Conservation (phyloP, 805 yeast species). For the Ogataea pini region DNA sequence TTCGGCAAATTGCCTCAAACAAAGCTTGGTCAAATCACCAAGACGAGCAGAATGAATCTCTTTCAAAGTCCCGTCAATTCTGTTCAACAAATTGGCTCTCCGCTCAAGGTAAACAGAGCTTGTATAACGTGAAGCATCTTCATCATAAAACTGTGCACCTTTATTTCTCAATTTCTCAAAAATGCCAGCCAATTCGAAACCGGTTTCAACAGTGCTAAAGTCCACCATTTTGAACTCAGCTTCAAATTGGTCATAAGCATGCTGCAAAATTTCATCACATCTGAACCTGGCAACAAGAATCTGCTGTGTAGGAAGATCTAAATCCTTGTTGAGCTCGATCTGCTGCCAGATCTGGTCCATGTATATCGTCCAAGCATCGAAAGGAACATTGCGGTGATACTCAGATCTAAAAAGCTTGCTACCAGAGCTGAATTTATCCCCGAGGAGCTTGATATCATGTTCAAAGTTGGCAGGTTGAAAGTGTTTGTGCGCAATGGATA, state of each 20-base stretch:
- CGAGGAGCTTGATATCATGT: conserved; percentile 59
- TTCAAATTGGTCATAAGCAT: conserved; percentile 48
- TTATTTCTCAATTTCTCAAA: conserved; percentile 46
- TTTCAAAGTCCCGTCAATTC: conserved; percentile 48
- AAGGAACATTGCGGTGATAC: conserved; percentile 84
- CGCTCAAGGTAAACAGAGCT: conserved; percentile 66
- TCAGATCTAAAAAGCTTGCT: conserved; percentile 57
- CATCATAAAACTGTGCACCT: conserved; percentile 59
- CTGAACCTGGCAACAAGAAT: conserved; percentile 90
- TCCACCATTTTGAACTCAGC: conserved; percentile 31
- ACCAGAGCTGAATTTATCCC: conserved; percentile 54
- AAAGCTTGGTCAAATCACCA: conserved; percentile 35
- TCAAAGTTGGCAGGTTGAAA: conserved; percentile 73
- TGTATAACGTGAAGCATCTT: conserved; percentile 75
- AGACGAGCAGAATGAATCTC: conserved; percentile 47
- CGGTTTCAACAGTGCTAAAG: conserved; percentile 29
- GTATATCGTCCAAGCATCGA: conserved; percentile 95
- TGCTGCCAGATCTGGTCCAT: conserved; percentile 93
- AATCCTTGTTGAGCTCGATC: conserved; percentile 87
- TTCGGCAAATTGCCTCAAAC: conserved; percentile 35
- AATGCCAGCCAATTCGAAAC: conserved; percentile 41
- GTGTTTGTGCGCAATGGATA: conserved; percentile 80
- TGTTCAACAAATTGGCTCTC: conserved; percentile 47
- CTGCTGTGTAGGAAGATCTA: conserved; percentile 96
- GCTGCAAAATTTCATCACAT: conserved; percentile 81